These are phyloP conservation scores for Staphylotrichum longicolle DNA, from an alignment of 495 filamentous ascomycete genomes.

Conservation along the genomic window DNA sequence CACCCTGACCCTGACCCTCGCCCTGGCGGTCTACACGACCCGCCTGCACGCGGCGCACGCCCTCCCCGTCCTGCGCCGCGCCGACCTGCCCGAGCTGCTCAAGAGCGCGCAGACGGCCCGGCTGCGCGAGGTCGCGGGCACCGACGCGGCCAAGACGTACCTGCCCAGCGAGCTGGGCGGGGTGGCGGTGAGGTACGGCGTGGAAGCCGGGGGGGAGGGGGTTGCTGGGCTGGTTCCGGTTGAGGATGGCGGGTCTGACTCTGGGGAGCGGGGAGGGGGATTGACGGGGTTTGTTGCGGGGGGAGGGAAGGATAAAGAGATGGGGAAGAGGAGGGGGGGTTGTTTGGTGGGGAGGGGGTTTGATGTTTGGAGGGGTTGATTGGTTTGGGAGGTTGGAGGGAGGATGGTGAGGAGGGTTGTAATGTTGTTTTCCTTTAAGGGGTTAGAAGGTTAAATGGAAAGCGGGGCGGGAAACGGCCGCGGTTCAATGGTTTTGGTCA, in stretches of 20 bases:
- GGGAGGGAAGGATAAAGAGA: not conserved
- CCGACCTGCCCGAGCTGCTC: constrained; percentile 24
- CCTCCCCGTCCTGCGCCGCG: constrained; percentile 32
- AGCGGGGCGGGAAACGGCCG: too few relatives aligned
- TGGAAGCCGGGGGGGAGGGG: constrained; percentile 22
- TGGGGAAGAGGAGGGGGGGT: not conserved
- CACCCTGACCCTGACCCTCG: constrained; percentile 6
- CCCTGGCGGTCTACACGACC: constrained; percentile 16
- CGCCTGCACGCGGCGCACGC: constrained; percentile 11
- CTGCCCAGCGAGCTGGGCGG: constrained; percentile 27
- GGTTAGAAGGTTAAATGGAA: too few relatives aligned
- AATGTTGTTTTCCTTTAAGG: too few relatives aligned
- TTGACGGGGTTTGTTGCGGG: not conserved
- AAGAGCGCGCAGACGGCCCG: constrained; percentile 33
- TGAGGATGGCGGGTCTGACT: too few relatives aligned
- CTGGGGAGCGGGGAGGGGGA: not conserved
- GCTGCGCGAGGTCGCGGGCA: constrained; percentile 22
- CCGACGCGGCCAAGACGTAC: constrained; percentile 31
- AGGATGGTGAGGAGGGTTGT: too few relatives aligned
- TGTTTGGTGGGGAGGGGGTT: not conserved
- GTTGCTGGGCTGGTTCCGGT: constrained; percentile 1
- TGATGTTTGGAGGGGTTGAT: not conserved
- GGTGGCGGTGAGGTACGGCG: constrained; percentile 25
- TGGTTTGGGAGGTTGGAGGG: not conserved
- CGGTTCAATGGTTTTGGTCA: too few relatives aligned